Percentiles rank a stretch among this genome's conserved stretches.
Evolutionary conservation across 192 early-diverging fungal genomes (phyloP).

Genomic region (Backusella australiensis): DNA sequence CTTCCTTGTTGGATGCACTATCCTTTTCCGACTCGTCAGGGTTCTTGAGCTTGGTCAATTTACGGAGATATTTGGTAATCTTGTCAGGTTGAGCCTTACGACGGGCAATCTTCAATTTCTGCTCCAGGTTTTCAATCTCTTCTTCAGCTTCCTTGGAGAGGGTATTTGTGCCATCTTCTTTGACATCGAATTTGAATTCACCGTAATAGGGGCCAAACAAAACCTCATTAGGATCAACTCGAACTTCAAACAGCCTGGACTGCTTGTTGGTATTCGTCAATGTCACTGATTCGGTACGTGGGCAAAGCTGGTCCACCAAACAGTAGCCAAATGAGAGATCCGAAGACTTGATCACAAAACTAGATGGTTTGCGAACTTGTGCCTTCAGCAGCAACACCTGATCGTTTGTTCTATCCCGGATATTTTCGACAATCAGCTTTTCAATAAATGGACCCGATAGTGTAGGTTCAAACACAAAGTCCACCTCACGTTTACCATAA

Average conservation of each 20-base stretch:
- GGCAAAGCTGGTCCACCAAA: slow-evolving; percentile 50
- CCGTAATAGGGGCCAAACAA: slow-evolving; percentile 51
- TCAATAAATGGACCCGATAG: slow-evolving; percentile 88
- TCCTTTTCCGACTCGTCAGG: slow-evolving; percentile 14
- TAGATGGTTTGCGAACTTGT: slow-evolving; percentile 81
- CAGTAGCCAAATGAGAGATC: slow-evolving; percentile 78
- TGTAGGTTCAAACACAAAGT: slow-evolving; percentile 90
- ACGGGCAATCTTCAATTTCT: slow-evolving; percentile 95
- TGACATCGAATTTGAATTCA: slow-evolving; percentile 64
- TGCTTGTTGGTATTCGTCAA: slow-evolving; percentile 85
- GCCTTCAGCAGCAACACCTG: slow-evolving; percentile 87
- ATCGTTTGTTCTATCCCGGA: slow-evolving; percentile 80
- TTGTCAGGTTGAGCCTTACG: slow-evolving; percentile 89
- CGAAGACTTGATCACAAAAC: slow-evolving; percentile 77
- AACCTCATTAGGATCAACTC: slow-evolving; percentile 70
- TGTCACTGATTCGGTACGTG: slow-evolving; percentile 58
- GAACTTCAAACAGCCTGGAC: slow-evolving; percentile 74
- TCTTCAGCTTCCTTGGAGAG: slow-evolving; percentile 78
- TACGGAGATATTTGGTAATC: slow-evolving; percentile 74
- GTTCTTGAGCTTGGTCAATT: slow-evolving; percentile 59
- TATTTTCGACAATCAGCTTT: slow-evolving; percentile 82
- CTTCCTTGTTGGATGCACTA: slow-evolving; percentile 2
- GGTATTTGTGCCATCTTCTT: slow-evolving; percentile 57
- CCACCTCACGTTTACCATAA: slow-evolving; percentile 88
- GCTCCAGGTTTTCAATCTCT: slow-evolving; percentile 93